Conservation (phyloP, 768 basidiomycete genomes). For the Termitomyces eurrhizus region DNA sequence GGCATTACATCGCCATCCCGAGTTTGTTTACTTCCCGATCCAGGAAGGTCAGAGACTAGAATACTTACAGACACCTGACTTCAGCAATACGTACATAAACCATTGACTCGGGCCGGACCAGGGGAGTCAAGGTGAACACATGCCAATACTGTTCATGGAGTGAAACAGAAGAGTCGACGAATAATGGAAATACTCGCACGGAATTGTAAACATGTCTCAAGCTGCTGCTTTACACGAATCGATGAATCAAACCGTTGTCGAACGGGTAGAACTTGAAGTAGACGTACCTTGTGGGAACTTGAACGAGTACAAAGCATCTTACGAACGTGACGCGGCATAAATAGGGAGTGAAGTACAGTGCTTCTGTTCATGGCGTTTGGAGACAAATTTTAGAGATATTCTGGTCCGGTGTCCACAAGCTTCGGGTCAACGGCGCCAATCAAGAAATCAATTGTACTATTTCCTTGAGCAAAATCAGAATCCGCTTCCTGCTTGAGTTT, state of each 20-base stretch:
- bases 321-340: neutral
- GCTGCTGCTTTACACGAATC: neutral
- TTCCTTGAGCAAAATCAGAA: neutral
- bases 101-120: too few species aligned
- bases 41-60: neutral
- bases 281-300: neutral
- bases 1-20: neutral
- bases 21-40: neutral
- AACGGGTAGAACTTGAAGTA: neutral
- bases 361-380: neutral
- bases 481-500: neutral
- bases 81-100: too few species aligned
- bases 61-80: too few species aligned
- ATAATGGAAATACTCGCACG: neutral
- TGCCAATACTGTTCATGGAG: neutral
- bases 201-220: neutral
- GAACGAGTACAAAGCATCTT: neutral
- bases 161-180: neutral
- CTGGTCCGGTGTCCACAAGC: too few species aligned
- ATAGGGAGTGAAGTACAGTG: neutral
- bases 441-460: too few species aligned
- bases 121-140: neutral
- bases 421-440: neutral
- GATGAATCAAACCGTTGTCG: neutral
- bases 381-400: neutral